Conservation (phyloP, 225 moss, liverwort and hornwort genomes). For the Takakia lepidozioides region DNA sequence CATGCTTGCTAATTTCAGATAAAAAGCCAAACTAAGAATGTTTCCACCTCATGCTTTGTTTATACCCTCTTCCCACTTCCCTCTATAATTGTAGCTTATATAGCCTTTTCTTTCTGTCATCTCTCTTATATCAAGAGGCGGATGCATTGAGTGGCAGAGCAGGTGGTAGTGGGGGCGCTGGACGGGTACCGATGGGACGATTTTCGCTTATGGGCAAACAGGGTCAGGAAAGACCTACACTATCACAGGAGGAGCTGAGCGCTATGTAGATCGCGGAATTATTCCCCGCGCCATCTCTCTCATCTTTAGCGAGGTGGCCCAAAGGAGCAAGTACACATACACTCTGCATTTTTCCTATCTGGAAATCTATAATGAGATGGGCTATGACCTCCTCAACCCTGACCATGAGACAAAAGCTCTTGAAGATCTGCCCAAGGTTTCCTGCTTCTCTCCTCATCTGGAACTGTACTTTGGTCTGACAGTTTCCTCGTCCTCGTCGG, state of each 20-base stretch:
- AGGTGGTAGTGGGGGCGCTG: slow-evolving; percentile 71
- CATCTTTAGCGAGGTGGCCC: slow-evolving; percentile 55
- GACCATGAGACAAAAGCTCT: slow-evolving; percentile 80
- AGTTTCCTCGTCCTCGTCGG: no score
- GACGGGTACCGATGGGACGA: slow-evolving; percentile 88
- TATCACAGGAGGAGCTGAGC: slow-evolving; percentile 60
- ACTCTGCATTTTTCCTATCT: slow-evolving; percentile 67
- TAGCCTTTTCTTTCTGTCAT: not conserved
- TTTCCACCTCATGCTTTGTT: no score
- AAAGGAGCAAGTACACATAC: slow-evolving; percentile 58
- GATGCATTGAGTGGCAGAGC: slow-evolving; percentile 10
- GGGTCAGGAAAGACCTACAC: slow-evolving; percentile 87
- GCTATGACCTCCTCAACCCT: slow-evolving; percentile 77
- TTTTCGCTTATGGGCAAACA: slow-evolving; percentile 86
- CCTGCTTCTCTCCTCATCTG: not conserved
- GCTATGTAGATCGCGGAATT: slow-evolving; percentile 68
- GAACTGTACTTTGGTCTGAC: no score
- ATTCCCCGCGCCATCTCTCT: slow-evolving; percentile 76
- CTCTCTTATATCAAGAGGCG: not conserved
- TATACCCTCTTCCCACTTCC: no score
- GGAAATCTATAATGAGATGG: slow-evolving; percentile 72
- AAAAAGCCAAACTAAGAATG: no score
- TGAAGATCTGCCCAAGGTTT: slow-evolving; percentile 76
- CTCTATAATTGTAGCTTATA: not conserved
- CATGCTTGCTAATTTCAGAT: no score